Base-by-base conservation (phyloP, 352 stramenopile genomes). In the Elongisporangium undulatum region DNA sequence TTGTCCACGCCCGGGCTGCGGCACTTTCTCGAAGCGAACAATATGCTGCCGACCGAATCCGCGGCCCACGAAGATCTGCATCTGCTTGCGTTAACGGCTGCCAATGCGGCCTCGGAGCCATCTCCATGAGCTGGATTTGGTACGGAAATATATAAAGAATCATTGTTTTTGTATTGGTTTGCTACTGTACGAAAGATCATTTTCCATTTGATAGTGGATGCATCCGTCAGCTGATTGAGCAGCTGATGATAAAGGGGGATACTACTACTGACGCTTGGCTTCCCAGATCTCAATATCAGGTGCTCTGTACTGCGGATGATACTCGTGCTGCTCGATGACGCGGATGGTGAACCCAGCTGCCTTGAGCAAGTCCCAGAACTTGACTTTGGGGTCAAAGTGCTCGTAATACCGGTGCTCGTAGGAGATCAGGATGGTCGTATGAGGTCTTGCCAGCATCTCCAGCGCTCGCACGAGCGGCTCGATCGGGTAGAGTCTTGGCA, bases 401-500 rank as follows among this genome's bases (percentile, higher is more conserved):
- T 81, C 67, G 63, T 91, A 96, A 59, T 92, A 78, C 19, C 86
- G 81, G 49, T 95, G 76, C 63, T 97, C 90, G 67, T 93, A 96
- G 26, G 87, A 95, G 56, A 97, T 88, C 41, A 96, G 59, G 21
- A 94, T 72, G 0, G 51, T 75, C 13, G 85, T 91, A 20, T 81
- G 64, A 0, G 67, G 24, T 23, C 64, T 62, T 13, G 64, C 72
- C 24, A 98, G 79, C 26, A 85, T 69, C 49, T 84, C 77, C 45
- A 98, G 79, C 10, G 90, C 94, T 24, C 90, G 77, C 7, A 98
- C 90, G 22, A 98, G 85, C 2, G 96, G 95, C 56, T 97, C 92
- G 54, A 99, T 97, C 0, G 96, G 94, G 72, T 98, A 99, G 24
- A 99, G 69, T 34, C 96, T 88, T n/a, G 96, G 96, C 6, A 99